Conservation (phyloP, 345 rosid genomes). For the Linum usitatissimum region DNA sequence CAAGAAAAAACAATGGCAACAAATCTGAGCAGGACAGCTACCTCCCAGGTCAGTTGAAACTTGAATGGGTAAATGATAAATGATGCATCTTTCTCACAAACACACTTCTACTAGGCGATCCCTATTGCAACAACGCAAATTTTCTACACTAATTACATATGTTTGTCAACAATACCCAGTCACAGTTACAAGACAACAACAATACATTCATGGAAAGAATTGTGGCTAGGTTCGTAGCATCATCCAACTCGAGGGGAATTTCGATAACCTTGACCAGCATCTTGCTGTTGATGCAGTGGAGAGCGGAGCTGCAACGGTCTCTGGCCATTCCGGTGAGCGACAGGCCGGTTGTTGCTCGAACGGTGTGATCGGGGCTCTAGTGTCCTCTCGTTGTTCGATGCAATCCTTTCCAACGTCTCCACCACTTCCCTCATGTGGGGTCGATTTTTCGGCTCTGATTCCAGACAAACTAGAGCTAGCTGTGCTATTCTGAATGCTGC, state of each 20-base stretch:
- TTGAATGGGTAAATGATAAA: too few relatives aligned
- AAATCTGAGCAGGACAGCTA: not conserved
- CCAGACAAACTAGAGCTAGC: slow-evolving; percentile 64
- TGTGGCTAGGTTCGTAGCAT: not conserved
- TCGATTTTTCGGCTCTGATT: slow-evolving; percentile 53
- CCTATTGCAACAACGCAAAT: too few relatives aligned
- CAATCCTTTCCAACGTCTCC: slow-evolving; percentile 46
- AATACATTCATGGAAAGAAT: too few relatives aligned
- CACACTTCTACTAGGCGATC: too few relatives aligned
- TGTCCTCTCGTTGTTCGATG: slow-evolving; percentile 38
- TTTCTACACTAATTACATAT: too few relatives aligned
- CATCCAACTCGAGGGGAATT: slow-evolving; percentile 17
- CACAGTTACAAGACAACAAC: too few relatives aligned
- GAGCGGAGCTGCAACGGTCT: slow-evolving; percentile 41
- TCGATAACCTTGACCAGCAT: slow-evolving; percentile 17
- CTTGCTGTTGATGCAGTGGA: slow-evolving; percentile 36
- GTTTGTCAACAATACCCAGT: too few relatives aligned
- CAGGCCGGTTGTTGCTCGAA: slow-evolving; percentile 16
- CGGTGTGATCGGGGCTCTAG: slow-evolving; percentile 35
- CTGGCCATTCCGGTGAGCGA: slow-evolving; percentile 21
- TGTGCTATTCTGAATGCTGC: slow-evolving; percentile 55
- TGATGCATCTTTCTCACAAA: too few relatives aligned
- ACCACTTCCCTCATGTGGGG: slow-evolving; percentile 83
- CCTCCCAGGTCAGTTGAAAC: too few relatives aligned
- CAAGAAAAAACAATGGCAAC: too few relatives aligned